Base-by-base conservation (phyloP, 805 yeast genomes). In the Grigorovia humatica region DNA sequence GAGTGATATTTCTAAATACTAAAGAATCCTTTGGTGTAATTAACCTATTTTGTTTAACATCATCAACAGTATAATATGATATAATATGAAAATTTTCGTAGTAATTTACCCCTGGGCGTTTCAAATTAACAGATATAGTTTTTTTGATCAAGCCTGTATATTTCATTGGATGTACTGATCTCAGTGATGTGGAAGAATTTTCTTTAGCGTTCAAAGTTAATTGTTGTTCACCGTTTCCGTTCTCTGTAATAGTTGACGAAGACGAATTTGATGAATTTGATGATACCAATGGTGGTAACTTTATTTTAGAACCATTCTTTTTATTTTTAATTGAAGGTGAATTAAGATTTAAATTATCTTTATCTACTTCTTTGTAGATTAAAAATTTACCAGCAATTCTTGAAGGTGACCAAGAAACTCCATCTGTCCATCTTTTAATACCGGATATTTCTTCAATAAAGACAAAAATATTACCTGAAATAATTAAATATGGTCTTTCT, bases 381-480 rank as follows among this genome's bases (percentile, higher is more conserved):
- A 90, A 71, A 59, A 90, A 90, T 53, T 93, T 74, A 6, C 96
- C 96, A 29, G 88, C 74, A 43, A 90, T 88, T 48, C 97, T 74
- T 1, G 95, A 84, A 0, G 97, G 96, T 2, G 90, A 81, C 98
- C 98, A 90, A 13, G 90, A 74, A 13, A 87, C 79, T n/a, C 96
- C 96, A 62, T 90, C 98, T 1, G 98, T 90, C 98, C 98, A 90
- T 53, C 98, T 74, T 64, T 85, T 86, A 54, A 90, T 89, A 2
- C 91, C 89, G 0, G 90, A 81, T 12, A 77, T 72, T 57, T 85
- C 88, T 66, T 90, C 96, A 47, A 84, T 78, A 62, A 90, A 89
- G 1, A 91, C 88, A 67, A 90, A 89, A 1, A 88, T 81, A 57
- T 81, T 80, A 0, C 96, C 96, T 9, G 88, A 81, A 51, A 74